Base-by-base conservation (phyloP, 75 land plant genomes). In the Isoetes taiwanensis region DNA sequence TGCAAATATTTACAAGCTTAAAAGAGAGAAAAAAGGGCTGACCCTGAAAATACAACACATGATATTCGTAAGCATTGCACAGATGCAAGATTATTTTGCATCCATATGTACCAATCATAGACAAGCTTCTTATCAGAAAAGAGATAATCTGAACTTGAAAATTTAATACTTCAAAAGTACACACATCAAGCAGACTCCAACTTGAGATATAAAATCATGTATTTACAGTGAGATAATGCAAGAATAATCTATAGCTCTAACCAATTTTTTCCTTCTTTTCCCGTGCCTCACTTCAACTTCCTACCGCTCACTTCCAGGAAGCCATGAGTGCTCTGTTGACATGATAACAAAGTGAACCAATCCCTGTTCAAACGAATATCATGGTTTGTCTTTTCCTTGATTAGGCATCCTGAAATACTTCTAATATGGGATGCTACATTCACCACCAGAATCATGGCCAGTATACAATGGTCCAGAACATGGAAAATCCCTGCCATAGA, bases 381-480 rank as follows among this genome's bases (percentile, higher is more conserved):
- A 90, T 30, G 96, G 96, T 56, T 82, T 85, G 64, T 82, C 91
- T 41, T 74, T 68, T 10, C 28, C 78, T n/a, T n/a, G 0, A n/a
- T 70, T 73, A 1, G 96, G 96, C 96, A 90, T 85, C 4, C 40
- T 83, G 37, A 90, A 90, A 58, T 90, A 90, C 1, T 67, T 74
- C 63, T 82, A 77, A 35, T 90, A 90, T n/a, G 91, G 71, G 30
- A 85, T 76, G 28, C 96, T 91, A 67, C 91, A 85, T 58, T 90
- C 96, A 34, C 96, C 96, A n/a, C 96, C 96, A 0, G 96, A 90
- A 40, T 90, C 96, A 2, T 78, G 65, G n/a, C 72, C 71, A 3
- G 2, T n/a, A 37, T 90, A 90, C 0, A 72, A 46, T 24, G 91
- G 80, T 2, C 76, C 77, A 0, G 82, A 73, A 0, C 54, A 55